These are phyloP conservation scores for Alloteropsis angusta DNA, from an alignment of 202 grass and related monocot genomes.

Conservation along the genomic window DNA sequence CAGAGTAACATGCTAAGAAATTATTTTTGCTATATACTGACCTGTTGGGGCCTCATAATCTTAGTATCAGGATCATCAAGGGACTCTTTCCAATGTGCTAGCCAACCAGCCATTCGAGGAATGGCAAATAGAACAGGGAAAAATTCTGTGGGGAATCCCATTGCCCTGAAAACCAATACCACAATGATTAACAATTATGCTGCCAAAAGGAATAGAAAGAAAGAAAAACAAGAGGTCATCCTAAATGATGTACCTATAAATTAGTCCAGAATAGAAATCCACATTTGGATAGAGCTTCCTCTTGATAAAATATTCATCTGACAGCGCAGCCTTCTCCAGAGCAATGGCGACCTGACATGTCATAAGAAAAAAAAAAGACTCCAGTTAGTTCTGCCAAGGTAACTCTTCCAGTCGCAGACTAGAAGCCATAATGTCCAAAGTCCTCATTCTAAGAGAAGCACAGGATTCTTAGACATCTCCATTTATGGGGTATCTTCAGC, in stretches of 20 bases:
- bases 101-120: constrained; percentile 93
- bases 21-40: constrained; percentile 14
- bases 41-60: constrained; percentile 98
- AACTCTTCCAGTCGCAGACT: not conserved
- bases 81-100: constrained; percentile 94
- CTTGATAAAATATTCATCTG: constrained; percentile 90
- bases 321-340: constrained; percentile 90
- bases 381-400: not conserved
- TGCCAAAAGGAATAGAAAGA: not conserved
- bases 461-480: not conserved
- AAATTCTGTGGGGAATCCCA: constrained; percentile 95
- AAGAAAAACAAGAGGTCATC: not conserved
- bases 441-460: not conserved
- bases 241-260: constrained; percentile 62
- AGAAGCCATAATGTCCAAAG: not conserved
- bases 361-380: constrained; percentile 10
- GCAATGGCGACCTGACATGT: constrained; percentile 71
- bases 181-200: not conserved
- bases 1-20: not conserved
- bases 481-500: not conserved
- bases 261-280: constrained; percentile 96
- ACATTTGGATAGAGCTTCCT: constrained; percentile 99
- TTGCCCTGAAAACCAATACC: constrained; percentile 51
- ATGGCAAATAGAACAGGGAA: constrained; percentile 85
- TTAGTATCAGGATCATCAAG: constrained; percentile 97